Base-by-base conservation (phyloP, 2,329 filamentous ascomycete genomes). In the Monilinia fructigena region DNA sequence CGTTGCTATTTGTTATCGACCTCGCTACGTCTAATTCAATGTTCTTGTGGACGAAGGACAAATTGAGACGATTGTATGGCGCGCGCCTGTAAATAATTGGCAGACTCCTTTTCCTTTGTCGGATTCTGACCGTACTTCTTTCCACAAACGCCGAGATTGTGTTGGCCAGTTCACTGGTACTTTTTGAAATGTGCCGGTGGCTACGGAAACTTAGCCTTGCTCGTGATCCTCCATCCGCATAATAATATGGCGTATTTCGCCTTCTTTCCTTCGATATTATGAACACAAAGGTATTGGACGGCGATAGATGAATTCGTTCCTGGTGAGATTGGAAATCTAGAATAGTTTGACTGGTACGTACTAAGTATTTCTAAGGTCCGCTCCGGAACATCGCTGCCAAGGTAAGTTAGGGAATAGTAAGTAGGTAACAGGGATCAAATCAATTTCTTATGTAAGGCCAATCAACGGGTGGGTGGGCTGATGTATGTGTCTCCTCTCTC, bases 201-300 rank as follows among this genome's bases (percentile, higher is more conserved):
- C 63, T 65, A 31, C 35, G 40, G 55, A 61, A 60, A 52, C 47
- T 66, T 66, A 66, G 64, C 64, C 64, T 66, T 66, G 64, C 48
- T 66, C 64, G 48, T 66, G 58, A 62, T 58, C 58, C 55, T 40
- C 28, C 20, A 60, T 70, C 45, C 38, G 28, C 40, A 53, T 47
- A 63, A 28, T 48, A 42, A n/a, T 31, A 54, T 55, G 64, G 64
- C 64, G 58, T 47, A 42, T 55, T 40, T 50, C 56, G 56, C 64
- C 16, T 55, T 35, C 26, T 62, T 54, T 66, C 42, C 31, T 35
- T 45, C 18, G 10, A 61, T 50, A 45, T 23, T 26, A 45, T 53
- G 10, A 20, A 59, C 42, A 35, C 23, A 65, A n/a, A 61, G 31
- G 38, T 35, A 16, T 26, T 52, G 38, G 23, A 23, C 10, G 31